Evolutionary conservation across 2,329 filamentous ascomycete genomes (phyloP).

Genomic region (Fonsecaea multimorphosa): DNA sequence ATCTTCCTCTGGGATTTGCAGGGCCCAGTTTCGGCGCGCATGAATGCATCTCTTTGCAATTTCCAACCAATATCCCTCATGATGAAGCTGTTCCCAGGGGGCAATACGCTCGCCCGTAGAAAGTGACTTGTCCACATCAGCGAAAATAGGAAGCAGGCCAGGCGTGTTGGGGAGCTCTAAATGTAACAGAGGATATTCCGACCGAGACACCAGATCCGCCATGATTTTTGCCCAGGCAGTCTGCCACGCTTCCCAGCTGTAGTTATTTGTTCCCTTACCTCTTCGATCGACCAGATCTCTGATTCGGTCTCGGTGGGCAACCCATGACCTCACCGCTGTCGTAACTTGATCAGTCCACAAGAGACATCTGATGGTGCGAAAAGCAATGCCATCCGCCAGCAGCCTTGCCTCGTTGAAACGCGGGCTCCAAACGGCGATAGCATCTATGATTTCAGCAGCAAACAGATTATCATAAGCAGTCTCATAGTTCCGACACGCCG

Average conservation of each 20-base stretch:
- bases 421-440: conserved; percentile 86
- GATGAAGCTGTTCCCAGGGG: conserved; percentile 66
- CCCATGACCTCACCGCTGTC: conserved; percentile 79
- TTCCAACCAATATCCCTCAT: conserved; percentile 67
- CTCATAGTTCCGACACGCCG: conserved; percentile 82
- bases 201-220: conserved; percentile 63
- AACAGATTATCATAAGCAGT: conserved; percentile 84
- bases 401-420: conserved; percentile 93
- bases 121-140: conserved; percentile 57
- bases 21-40: conserved; percentile 57
- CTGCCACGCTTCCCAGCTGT: conserved; percentile 95
- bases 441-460: conserved; percentile 81
- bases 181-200: conserved; percentile 53
- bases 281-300: conserved; percentile 79
- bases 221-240: conserved; percentile 71
- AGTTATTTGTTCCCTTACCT: conserved; percentile 84
- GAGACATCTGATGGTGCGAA: conserved; percentile 81
- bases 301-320: conserved; percentile 74
- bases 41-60: conserved; percentile 60
- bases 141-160: conserved; percentile 48
- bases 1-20: conserved; percentile 66
- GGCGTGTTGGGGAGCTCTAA: conserved; percentile 38
- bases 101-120: conserved; percentile 56
- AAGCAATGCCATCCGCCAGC: conserved; percentile 78
- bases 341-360: conserved; percentile 82